Percentiles rank a stretch among this genome's conserved stretches.
Conservation (phyloP, 495 filamentous ascomycete genomes). For the Xylaria bambusicola region DNA sequence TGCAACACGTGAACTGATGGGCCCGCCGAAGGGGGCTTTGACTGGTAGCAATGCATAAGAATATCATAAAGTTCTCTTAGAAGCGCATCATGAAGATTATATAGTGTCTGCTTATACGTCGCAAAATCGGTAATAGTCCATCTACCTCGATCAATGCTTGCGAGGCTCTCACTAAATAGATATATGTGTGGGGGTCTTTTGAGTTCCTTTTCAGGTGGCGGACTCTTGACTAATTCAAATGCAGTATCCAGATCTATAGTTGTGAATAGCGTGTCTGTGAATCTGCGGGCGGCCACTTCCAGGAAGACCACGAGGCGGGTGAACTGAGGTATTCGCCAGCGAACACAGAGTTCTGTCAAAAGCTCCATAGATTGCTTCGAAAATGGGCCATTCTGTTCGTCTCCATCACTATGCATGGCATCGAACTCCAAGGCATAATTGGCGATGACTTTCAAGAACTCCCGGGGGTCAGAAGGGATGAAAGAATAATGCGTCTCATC, state of each 20-base stretch:
- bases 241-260: conserved; percentile 79
- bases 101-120: conserved; percentile 72
- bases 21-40: conserved; percentile 77
- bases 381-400: conserved; percentile 61
- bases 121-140: conserved; percentile 85
- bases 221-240: conserved; percentile 78
- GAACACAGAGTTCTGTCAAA: conserved; percentile 77
- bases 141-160: conserved; percentile 47
- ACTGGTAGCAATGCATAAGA: conserved; percentile 83
- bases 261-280: conserved; percentile 79
- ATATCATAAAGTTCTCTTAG: conserved; percentile 85
- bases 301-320: conserved; percentile 79
- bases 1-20: conserved; percentile 81
- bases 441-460: conserved; percentile 76
- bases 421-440: conserved; percentile 69
- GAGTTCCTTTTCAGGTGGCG: conserved; percentile 56
- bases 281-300: conserved; percentile 83
- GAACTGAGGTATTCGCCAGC: conserved; percentile 89
- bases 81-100: conserved; percentile 76
- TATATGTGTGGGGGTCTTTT: conserved; percentile 51
- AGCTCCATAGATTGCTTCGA: conserved; percentile 83
- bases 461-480: conserved; percentile 82
- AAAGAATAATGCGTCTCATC: conserved; percentile 71
- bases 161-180: conserved; percentile 40
- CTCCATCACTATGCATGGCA: conserved; percentile 50